These are phyloP conservation scores for Phytophthora multivora DNA, from an alignment of 352 stramenopile species.

Conservation along the genomic window DNA sequence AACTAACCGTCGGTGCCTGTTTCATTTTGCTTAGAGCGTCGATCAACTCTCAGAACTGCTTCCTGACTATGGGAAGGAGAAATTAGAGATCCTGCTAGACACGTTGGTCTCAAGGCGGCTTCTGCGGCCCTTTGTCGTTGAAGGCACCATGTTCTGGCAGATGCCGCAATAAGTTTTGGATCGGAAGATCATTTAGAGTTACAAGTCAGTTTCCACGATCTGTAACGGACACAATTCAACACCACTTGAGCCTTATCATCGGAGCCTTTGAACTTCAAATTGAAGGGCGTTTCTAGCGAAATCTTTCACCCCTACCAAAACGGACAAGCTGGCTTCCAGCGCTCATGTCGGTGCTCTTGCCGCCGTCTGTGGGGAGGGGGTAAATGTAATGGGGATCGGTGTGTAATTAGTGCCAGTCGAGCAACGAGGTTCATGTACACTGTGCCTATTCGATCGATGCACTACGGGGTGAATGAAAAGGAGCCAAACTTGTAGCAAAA, in stretches of 20 bases:
- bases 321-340: constrained; percentile 15
- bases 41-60: constrained; percentile 73
- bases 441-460: constrained; percentile 4
- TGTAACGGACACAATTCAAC: constrained; percentile 25
- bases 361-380: not conserved
- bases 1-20: constrained; percentile 7
- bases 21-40: constrained; percentile 50
- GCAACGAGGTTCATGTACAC: not conserved
- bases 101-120: constrained; percentile 75
- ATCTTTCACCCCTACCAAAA: constrained; percentile 29
- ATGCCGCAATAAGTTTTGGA: constrained; percentile 31
- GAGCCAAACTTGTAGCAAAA: constrained; percentile 10
- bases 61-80: constrained; percentile 66
- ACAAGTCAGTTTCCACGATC: constrained; percentile 15
- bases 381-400: constrained; percentile 17
- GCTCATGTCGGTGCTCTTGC: not conserved
- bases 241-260: constrained; percentile 9
- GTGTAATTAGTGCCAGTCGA: constrained; percentile 21
- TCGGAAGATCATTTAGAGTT: constrained; percentile 14
- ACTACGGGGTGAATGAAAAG: not conserved
- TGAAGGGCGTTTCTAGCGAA: constrained; percentile 25
- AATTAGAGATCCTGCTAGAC: constrained; percentile 82
- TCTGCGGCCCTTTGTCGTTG: constrained; percentile 81
- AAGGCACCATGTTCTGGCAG: constrained; percentile 89
- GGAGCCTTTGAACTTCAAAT: too few relatives aligned